phyloP scores from a whole-genome alignment of 495 filamentous ascomycete genomes.

The Trichoderma gamsii region DNA sequence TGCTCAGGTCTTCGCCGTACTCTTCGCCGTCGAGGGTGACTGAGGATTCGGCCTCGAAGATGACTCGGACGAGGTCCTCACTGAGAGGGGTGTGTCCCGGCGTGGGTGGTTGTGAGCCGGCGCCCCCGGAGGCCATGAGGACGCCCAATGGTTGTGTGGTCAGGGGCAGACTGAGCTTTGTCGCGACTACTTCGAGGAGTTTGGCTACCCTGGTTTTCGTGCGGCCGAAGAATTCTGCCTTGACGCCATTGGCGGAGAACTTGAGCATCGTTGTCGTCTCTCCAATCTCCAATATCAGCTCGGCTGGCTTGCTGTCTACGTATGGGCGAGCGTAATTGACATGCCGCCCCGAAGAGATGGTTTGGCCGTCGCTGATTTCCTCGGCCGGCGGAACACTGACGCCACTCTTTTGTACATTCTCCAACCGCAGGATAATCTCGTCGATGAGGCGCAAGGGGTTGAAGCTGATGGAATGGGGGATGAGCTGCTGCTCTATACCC shows the following conservation, averaged over 20 bases:
- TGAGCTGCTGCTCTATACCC: slow-evolving; percentile 81
- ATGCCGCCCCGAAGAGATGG: slow-evolving; percentile 39
- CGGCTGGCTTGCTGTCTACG: slow-evolving; percentile 63
- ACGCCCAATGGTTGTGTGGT: slow-evolving; percentile 60
- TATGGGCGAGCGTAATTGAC: slow-evolving; percentile 79
- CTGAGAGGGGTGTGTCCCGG: slow-evolving; percentile 66
- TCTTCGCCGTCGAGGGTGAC: slow-evolving; percentile 64
- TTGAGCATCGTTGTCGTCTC: slow-evolving; percentile 62
- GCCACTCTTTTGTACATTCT: slow-evolving; percentile 81
- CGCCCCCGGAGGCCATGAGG: slow-evolving; percentile 53
- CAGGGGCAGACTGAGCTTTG: slow-evolving; percentile 68
- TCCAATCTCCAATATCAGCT: slow-evolving; percentile 76
- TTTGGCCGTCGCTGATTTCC: slow-evolving; percentile 20
- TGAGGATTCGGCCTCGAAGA: slow-evolving; percentile 59
- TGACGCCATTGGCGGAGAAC: slow-evolving; percentile 31
- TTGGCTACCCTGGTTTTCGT: slow-evolving; percentile 61
- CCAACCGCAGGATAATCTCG: slow-evolving; percentile 77
- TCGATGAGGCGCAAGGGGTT: slow-evolving; percentile 60
- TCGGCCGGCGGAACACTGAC: slow-evolving; percentile 55
- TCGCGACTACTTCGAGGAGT: slow-evolving; percentile 72
- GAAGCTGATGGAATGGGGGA: slow-evolving; percentile 69
- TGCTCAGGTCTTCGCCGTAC: slow-evolving; percentile 23
- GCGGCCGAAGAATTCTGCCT: slow-evolving; percentile 66
- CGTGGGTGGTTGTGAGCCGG: slow-evolving; percentile 49
- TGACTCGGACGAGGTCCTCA: slow-evolving; percentile 64